A percentile compares a stretch with the other conserved stretches of the same genome.
Evolutionary conservation across 371 early-diverging fungal genomes (phyloP).

Genomic region (Mucor indicus): DNA sequence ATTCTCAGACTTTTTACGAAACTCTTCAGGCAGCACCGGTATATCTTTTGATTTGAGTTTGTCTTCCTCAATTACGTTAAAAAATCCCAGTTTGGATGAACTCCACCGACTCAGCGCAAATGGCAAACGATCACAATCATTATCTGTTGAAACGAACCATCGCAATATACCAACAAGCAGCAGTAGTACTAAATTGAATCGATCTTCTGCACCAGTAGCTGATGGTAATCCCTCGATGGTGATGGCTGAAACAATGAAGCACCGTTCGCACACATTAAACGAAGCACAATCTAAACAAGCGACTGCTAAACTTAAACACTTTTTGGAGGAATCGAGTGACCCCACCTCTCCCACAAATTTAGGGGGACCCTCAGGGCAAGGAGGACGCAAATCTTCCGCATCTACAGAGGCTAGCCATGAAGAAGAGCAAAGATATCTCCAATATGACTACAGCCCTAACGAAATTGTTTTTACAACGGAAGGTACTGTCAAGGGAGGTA

Average conservation of each 20-base stretch:
- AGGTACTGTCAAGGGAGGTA: slow-evolving; percentile 85
- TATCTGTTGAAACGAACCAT: too few relatives aligned
- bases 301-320: slow-evolving; percentile 52
- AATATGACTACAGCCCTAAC: slow-evolving; percentile 36
- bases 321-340: slow-evolving; percentile 75
- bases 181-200: too few relatives aligned
- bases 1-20: too few relatives aligned
- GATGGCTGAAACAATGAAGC: neutral
- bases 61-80: too few relatives aligned
- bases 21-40: slow-evolving; percentile 1
- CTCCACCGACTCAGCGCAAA: neutral
- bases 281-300: slow-evolving; percentile 15
- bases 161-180: neutral
- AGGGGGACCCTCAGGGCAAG: too few relatives aligned
- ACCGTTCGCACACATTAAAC: too few relatives aligned
- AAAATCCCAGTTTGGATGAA: too few relatives aligned
- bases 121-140: neutral
- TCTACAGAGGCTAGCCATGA: slow-evolving; percentile 6
- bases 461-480: slow-evolving; percentile 84
- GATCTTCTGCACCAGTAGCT: slow-evolving; percentile 11
- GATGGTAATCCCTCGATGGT: too few relatives aligned
- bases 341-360: too few relatives aligned
- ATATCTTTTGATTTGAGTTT: slow-evolving; percentile 11
- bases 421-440: slow-evolving; percentile 26
- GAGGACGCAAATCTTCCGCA: neutral